Evolutionary conservation across 257 asterid genomes (phyloP).

Genomic region (Striga asiatica): DNA sequence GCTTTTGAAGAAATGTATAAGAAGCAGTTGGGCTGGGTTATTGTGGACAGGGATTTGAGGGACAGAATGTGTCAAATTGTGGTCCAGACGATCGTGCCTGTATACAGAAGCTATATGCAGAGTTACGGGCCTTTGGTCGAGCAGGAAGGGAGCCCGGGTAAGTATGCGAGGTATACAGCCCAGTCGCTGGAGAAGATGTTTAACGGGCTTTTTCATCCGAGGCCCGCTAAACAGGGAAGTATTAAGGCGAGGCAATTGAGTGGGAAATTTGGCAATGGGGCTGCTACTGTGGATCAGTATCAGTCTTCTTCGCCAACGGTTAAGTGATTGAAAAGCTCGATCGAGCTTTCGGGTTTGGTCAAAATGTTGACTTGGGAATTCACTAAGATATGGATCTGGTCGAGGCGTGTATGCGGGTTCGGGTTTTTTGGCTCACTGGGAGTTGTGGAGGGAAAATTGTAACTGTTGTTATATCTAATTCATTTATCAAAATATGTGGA

Average conservation of each 20-base stretch:
- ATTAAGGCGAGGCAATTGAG: slow-evolving; percentile 54
- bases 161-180: slow-evolving; percentile 66
- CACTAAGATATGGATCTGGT: not conserved
- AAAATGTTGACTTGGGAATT: no score
- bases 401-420: no score
- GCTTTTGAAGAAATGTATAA: slow-evolving; percentile 67
- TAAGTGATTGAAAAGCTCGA: slow-evolving; percentile 16
- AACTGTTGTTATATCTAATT: not conserved
- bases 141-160: slow-evolving; percentile 64
- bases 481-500: slow-evolving; percentile 12
- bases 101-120: slow-evolving; percentile 89
- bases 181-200: slow-evolving; percentile 70
- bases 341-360: not conserved
- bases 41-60: slow-evolving; percentile 54
- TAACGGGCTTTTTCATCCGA: slow-evolving; percentile 54
- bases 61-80: slow-evolving; percentile 48
- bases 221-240: slow-evolving; percentile 58
- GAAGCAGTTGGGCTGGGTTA: slow-evolving; percentile 58
- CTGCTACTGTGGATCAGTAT: slow-evolving; percentile 32
- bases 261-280: slow-evolving; percentile 47
- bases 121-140: slow-evolving; percentile 88
- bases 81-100: slow-evolving; percentile 71
- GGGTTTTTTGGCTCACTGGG: not conserved
- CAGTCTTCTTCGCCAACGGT: slow-evolving; percentile 35
- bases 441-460: slow-evolving; percentile 7